These are phyloP conservation scores for Paecilomyces formosus DNA, from an alignment of 2,329 filamentous ascomycete genomes.

Conservation along the genomic window DNA sequence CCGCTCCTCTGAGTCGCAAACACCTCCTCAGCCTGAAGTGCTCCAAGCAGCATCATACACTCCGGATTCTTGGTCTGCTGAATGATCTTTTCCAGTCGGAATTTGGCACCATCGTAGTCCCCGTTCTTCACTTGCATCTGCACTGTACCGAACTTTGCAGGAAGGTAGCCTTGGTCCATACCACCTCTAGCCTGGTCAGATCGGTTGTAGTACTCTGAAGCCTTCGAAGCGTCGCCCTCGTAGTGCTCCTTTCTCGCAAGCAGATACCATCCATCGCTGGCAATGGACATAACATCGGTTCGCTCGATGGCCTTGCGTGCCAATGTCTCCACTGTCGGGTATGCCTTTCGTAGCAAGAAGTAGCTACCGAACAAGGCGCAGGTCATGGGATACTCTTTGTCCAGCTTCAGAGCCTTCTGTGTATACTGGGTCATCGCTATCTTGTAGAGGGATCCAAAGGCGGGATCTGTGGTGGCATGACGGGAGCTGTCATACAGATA, in stretches of 20 bases:
- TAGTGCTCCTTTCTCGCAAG: slow-evolving; percentile 88
- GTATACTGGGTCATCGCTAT: slow-evolving; percentile 93
- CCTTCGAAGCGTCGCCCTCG: slow-evolving; percentile 64
- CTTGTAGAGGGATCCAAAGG: slow-evolving; percentile 79
- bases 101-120: slow-evolving; percentile 85
- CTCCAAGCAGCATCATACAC: slow-evolving; percentile 85
- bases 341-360: slow-evolving; percentile 75
- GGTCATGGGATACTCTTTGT: slow-evolving; percentile 83
- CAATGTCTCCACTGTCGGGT: slow-evolving; percentile 74
- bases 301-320: slow-evolving; percentile 90
- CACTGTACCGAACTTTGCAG: slow-evolving; percentile 88
- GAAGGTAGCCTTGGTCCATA: slow-evolving; percentile 81
- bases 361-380: slow-evolving; percentile 87
- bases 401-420: slow-evolving; percentile 85
- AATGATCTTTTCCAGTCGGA: slow-evolving; percentile 88
- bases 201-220: slow-evolving; percentile 78
- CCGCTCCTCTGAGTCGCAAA: slow-evolving; percentile 68
- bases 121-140: slow-evolving; percentile 80
- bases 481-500: slow-evolving; percentile 81
- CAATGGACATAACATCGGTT: slow-evolving; percentile 92
- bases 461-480: slow-evolving; percentile 72
- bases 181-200: slow-evolving; percentile 89
- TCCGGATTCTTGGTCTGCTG: slow-evolving; percentile 77
- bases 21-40: slow-evolving; percentile 88
- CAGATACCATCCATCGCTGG: slow-evolving; percentile 95